phyloP scores from a whole-genome alignment of 108 stramenopile species.

The Schizochytrium sp. region DNA sequence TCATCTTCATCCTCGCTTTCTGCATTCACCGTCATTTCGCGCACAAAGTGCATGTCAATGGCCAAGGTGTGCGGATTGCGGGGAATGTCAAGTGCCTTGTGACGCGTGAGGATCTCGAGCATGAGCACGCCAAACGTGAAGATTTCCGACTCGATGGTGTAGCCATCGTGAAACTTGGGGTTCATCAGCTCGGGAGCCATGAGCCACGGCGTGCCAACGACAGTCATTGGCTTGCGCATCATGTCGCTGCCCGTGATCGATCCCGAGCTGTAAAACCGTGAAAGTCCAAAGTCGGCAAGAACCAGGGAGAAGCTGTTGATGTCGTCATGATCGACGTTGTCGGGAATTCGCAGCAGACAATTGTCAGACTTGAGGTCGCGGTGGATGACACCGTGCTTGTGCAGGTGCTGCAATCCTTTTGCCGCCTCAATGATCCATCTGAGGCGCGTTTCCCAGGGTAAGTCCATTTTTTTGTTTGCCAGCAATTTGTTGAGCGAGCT shows the following conservation, averaged over 20 bases:
- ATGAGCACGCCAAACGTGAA: neutral
- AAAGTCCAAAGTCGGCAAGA: neutral
- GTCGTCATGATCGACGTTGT: neutral
- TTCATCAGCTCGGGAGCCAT: constrained; percentile 18
- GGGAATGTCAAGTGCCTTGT: neutral
- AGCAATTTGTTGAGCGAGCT: neutral
- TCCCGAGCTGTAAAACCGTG: neutral
- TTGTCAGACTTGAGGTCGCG: constrained; percentile 1
- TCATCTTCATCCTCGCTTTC: neutral
- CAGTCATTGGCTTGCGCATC: neutral
- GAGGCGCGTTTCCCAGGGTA: neutral
- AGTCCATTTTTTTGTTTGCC: neutral
- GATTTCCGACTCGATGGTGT: neutral
- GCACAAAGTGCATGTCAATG: neutral
- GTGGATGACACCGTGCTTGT: neutral
- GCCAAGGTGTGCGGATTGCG: neutral
- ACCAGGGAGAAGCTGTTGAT: neutral
- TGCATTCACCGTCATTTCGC: neutral
- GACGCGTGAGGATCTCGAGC: neutral
- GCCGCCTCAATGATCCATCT: neutral
- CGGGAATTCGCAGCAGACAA: neutral
- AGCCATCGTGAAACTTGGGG: neutral
- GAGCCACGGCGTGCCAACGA: neutral
- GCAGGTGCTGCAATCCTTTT: neutral
- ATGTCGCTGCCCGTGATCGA: neutral